Evolutionary conservation across 495 filamentous ascomycete species (phyloP).

Genomic region (Aspergillus biplanus): DNA sequence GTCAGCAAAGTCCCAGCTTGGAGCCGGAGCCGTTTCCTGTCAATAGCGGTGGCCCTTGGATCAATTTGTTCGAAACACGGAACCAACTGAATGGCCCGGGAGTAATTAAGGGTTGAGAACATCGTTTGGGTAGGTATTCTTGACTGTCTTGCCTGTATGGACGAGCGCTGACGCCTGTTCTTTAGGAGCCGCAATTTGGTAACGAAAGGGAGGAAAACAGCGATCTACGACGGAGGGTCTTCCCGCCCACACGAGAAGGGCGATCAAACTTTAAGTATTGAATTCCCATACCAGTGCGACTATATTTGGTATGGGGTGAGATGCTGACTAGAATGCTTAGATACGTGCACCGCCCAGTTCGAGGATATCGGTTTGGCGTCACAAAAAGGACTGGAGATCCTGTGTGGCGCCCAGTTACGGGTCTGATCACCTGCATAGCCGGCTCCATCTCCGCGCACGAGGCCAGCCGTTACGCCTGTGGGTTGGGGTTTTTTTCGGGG

Average conservation of each 20-base stretch:
- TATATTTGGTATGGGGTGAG: constrained; percentile 7
- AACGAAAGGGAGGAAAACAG: not conserved
- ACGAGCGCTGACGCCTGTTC: constrained; percentile 2
- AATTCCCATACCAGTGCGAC: constrained; percentile 2
- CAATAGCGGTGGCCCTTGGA: constrained; percentile 6
- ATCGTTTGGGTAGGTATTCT: constrained; percentile 6
- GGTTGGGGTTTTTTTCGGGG: constrained; percentile 30
- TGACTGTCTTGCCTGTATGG: not conserved
- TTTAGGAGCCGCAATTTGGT: not conserved
- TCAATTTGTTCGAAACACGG: constrained; percentile 22
- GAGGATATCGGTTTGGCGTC: constrained; percentile 14
- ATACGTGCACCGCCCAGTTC: constrained; percentile 31
- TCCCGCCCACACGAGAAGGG: constrained; percentile 11
- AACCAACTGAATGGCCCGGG: constrained; percentile 28
- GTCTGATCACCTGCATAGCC: constrained; percentile 47
- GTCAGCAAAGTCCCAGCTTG: not conserved
- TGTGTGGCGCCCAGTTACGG: constrained; percentile 41
- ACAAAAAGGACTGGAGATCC: constrained; percentile 41
- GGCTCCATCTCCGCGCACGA: constrained; percentile 36
- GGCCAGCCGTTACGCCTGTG: constrained; percentile 29
- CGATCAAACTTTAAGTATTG: constrained; percentile 23
- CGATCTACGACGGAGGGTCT: constrained; percentile 20
- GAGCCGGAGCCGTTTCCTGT: no score
- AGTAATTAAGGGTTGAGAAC: constrained; percentile 20
- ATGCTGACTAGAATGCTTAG: constrained; percentile 39